phyloP scores from a whole-genome alignment of 352 stramenopile species.

The Phytophthora sp. region DNA sequence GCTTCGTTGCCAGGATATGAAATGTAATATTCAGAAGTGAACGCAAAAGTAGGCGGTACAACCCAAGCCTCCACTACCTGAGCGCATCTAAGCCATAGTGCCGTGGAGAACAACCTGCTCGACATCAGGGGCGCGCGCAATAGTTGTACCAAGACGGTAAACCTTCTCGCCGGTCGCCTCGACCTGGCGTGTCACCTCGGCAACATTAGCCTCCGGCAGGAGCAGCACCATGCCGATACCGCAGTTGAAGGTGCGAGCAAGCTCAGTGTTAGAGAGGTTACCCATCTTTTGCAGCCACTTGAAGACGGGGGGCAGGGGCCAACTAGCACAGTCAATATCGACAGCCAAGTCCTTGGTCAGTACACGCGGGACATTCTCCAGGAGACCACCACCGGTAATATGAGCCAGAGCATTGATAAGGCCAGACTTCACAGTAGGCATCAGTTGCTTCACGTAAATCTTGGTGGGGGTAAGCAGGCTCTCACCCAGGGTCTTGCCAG shows the following conservation, averaged over 20 bases:
- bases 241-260: constrained; percentile 99
- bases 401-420: constrained; percentile 95
- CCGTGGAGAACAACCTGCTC: constrained; percentile 90
- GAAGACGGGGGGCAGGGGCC: constrained; percentile 96
- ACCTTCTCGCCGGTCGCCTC: constrained; percentile 89
- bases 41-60: constrained; percentile 22
- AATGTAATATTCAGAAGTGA: constrained; percentile 38
- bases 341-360: constrained; percentile 92
- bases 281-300: constrained; percentile 96
- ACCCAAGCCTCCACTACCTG: constrained; percentile 23
- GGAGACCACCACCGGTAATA: constrained; percentile 98
- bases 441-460: constrained; percentile 96
- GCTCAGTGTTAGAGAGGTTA: constrained; percentile 94
- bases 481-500: constrained; percentile 91
- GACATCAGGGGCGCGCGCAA: constrained; percentile 52
- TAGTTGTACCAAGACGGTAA: constrained; percentile 89
- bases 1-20: constrained; percentile 10
- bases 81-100: constrained; percentile 55
- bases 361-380: constrained; percentile 98
- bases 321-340: constrained; percentile 91
- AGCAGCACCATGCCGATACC: constrained; percentile 99
- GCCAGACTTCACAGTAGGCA: constrained; percentile 78
- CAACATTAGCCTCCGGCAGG: constrained; percentile 88
- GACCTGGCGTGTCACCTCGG: constrained; percentile 87
- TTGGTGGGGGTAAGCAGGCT: constrained; percentile 96